These are phyloP conservation scores for Tylopilus felleus DNA, from an alignment of 768 basidiomycete genomes.

Conservation along the genomic window DNA sequence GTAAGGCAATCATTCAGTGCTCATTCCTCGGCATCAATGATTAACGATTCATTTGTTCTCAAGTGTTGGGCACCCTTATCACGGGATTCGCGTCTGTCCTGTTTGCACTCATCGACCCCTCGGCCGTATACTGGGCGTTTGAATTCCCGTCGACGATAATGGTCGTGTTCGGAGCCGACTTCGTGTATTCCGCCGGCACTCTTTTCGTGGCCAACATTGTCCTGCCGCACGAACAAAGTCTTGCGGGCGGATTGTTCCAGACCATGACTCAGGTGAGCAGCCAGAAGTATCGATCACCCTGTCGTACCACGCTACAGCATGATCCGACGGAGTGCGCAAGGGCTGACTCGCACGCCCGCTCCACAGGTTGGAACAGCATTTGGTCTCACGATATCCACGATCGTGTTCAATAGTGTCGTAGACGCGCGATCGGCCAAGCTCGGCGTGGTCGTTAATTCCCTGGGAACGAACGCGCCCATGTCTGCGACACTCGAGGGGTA, in stretches of 20 bases:
- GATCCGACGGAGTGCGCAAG: background rate
- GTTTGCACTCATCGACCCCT: constrained; percentile 62
- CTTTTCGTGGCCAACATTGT: constrained; percentile 70
- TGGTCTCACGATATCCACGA: constrained; percentile 68
- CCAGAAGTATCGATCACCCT: background rate
- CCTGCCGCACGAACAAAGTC: constrained; percentile 66
- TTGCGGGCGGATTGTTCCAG: constrained; percentile 76
- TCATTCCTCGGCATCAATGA: background rate
- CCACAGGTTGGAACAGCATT: constrained; percentile 62
- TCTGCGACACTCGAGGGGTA: constrained; percentile 49
- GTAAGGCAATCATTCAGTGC: constrained; percentile 32
- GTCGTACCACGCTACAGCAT: too few relatives aligned
- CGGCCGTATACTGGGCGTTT: constrained; percentile 66
- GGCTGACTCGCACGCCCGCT: background rate
- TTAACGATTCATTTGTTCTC: constrained; percentile 3
- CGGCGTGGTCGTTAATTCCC: constrained; percentile 31
- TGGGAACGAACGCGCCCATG: constrained; percentile 29
- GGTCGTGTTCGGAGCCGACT: constrained; percentile 72
- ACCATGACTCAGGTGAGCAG: constrained; percentile 64
- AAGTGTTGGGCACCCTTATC: constrained; percentile 51
- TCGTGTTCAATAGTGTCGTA: constrained; percentile 59
- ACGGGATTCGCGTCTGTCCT: constrained; percentile 58
- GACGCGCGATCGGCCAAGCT: constrained; percentile 26
- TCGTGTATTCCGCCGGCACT: constrained; percentile 69
- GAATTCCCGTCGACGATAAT: constrained; percentile 66